Evolutionary conservation across 176 grass and related monocot species (phyloP), one percentile per base, ranked within the genome.

Genomic region (Oryza officinalis): DNA sequence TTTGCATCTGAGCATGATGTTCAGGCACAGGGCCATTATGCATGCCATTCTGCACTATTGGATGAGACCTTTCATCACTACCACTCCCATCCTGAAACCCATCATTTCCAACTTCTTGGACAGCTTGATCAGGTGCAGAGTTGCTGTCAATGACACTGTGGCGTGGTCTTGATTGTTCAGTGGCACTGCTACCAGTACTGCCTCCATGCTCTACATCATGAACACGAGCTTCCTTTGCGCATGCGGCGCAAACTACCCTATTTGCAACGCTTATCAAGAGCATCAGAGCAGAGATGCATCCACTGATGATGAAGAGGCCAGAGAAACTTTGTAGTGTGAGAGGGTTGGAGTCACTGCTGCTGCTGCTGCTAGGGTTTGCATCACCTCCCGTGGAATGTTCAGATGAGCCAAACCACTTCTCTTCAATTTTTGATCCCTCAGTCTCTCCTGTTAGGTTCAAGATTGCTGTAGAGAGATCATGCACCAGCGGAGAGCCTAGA

Each of bases 261-360:
- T 18, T 26, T 1, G 20, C 28, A 3, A 79, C 27, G 50, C 74
- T 85, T 32, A 94, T 85, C 25, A 94, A 2, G 12, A 95, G n/a
- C 69, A 88, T 86, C 20, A 90, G 75, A 37, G 44, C 50, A 13
- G 83, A 96, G 0, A 92, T 60, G 9, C 45, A 38, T 13, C 86
- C 90, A 3, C 86, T 93, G 59, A 82, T 83, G 50, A 91, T 65
- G 52, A 96, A 92, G 49, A 92, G 83, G 17, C 88, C 94, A 0
- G 81, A 78, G n/a, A 96, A 96, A 26, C 74, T 89, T 31, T 52
- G 54, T 12, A 93, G 69, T 4, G 57, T 85, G 63, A 89, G 80
- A 54, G 80, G 76, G 8, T 72, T 43, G 10, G 80, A 89, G 18
- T 72, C 45, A 9, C 15, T 50, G 47, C 47, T 50, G 15, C 52